A percentile compares a stretch with the other conserved stretches of the same genome.
These are phyloP conservation scores for Catenaria anguillulae DNA, from an alignment of 371 early-diverging fungal genomes.

Conservation along the genomic window DNA sequence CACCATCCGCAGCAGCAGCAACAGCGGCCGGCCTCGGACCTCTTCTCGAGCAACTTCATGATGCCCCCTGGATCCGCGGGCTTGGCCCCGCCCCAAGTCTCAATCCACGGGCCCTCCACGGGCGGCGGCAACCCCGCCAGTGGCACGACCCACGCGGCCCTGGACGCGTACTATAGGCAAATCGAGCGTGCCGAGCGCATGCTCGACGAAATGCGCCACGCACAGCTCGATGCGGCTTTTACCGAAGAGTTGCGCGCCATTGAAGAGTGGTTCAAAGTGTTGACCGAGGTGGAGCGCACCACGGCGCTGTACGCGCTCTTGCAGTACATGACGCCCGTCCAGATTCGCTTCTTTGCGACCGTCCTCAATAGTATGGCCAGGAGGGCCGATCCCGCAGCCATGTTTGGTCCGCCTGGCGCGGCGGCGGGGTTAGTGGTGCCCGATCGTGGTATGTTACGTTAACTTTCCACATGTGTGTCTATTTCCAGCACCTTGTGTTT, in stretches of 20 bases:
- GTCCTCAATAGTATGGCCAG: conserved; percentile 68
- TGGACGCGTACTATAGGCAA: conserved; percentile 14
- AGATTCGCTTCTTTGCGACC: conserved; percentile 79
- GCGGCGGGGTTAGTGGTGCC: no score
- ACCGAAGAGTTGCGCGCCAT: conserved; percentile 84
- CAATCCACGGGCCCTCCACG: no score
- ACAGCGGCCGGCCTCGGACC: no score
- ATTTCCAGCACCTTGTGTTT: no score
- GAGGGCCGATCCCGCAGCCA: not conserved
- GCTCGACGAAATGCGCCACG: conserved; percentile 83
- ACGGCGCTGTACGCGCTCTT: conserved; percentile 75
- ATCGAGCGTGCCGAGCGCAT: conserved; percentile 75
- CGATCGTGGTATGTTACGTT: no score
- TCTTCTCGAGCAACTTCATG: no score
- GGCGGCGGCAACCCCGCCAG: no score
- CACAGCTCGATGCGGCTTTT: conserved; percentile 76
- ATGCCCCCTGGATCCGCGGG: no score
- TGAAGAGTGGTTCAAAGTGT: conserved; percentile 84
- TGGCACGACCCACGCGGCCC: not conserved
- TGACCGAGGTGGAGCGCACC: conserved; percentile 80
- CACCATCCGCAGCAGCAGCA: no score
- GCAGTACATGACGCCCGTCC: conserved; percentile 75
- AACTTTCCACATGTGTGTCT: no score
- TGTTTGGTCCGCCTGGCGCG: not conserved
- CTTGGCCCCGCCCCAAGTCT: no score